Base-by-base conservation (phyloP, 2,329 filamentous ascomycete species). In the Hortaea werneckii region DNA sequence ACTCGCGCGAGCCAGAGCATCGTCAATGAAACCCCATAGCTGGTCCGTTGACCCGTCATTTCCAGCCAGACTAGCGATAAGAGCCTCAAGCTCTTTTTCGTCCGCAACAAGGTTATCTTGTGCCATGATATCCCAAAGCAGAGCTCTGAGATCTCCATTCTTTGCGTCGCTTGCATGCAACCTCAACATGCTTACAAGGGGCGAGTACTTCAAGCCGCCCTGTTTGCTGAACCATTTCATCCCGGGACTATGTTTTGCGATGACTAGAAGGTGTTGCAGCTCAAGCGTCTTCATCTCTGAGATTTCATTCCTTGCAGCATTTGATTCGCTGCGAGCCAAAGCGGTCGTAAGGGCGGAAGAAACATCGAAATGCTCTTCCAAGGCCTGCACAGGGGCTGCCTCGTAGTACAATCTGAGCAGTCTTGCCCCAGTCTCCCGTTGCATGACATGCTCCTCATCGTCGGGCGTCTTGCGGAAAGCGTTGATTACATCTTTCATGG, bases 191-290 rank as follows among this genome's bases (percentile, higher is more conserved):
- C 80, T 80, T n/a, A 79, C 78, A 51, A 88, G 87, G 0, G 85
- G 83, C 4, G 84, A 87, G 35, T 78, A 69, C 20, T 61, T 61
- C n/a, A 84, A 69, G 1, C 74, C 74, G 68, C 74, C 77, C 50
- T 75, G 71, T 58, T 85, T 89, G 51, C 84, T 76, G 70, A 92
- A 95, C 90, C 90, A 96, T 51, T 84, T 80, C 81, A 95, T 92
- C 5, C 82, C 82, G 0, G 85, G 80, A 3, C 88, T 94, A 56
- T 82, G 79, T 51, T 80, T 78, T 3, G 89, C 87, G 60, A 95
- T 85, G 29, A 80, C 76, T 12, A 95, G 78, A 12, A 94, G 71
- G 61, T 90, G 85, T 61, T 88, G 82, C 28, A 95, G 70, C 64
- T 94, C 86, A 57, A 89, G 77, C 7, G 84, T 64, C 20, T 78